A percentile compares a stretch with the other conserved stretches of the same genome.
phyloP scores from a whole-genome alignment of 2,329 filamentous ascomycete genomes.

The Trichoderma citrinoviride region DNA sequence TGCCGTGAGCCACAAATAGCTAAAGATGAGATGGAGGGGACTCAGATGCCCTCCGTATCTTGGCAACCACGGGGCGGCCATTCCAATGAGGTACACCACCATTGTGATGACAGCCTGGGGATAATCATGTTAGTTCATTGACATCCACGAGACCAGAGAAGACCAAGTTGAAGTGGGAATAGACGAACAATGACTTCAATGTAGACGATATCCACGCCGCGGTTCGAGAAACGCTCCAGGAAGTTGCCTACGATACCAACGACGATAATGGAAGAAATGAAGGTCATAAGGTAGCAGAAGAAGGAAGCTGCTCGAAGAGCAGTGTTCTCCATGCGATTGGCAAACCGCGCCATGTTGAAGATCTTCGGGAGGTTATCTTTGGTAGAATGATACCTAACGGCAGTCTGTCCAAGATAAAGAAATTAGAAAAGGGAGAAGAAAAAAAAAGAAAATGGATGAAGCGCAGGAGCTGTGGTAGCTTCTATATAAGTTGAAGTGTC shows the following conservation, averaged over 20 bases:
- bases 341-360: neutral
- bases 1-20: conserved; percentile 30
- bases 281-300: conserved; percentile 10
- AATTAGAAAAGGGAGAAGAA: neutral
- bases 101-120: conserved; percentile 28
- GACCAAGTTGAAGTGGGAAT: too few relatives aligned
- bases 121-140: neutral
- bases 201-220: conserved; percentile 27
- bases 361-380: neutral
- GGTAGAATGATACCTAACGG: too few relatives aligned
- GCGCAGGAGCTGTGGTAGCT: neutral
- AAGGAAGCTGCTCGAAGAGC: neutral
- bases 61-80: conserved; percentile 24
- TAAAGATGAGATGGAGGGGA: conserved; percentile 27
- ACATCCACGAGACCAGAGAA: too few relatives aligned
- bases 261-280: conserved; percentile 12
- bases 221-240: conserved; percentile 7
- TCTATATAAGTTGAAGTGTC: conserved; percentile 5
- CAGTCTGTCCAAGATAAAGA: too few relatives aligned
- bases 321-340: neutral
- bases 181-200: conserved; percentile 28
- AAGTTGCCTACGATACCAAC: conserved; percentile 2
- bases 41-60: conserved; percentile 26
- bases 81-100: conserved; percentile 24
- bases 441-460: neutral